Conservation (phyloP, 2,329 filamentous ascomycete species). For the Stachybotrys echinatus region DNA sequence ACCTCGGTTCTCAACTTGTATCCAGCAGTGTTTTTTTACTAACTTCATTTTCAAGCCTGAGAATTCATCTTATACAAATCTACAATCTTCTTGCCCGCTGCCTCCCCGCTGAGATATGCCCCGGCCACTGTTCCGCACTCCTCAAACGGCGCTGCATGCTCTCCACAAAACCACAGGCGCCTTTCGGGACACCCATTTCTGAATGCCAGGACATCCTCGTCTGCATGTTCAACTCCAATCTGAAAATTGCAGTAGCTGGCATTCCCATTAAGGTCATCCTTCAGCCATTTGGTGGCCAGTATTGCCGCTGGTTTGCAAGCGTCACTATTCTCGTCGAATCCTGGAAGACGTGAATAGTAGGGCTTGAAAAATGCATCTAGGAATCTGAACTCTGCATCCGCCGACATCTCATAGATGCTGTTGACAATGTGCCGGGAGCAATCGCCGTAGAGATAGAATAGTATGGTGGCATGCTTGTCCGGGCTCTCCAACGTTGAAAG, state of each 20-base stretch:
- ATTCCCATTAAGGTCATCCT: constrained; percentile 72
- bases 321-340: constrained; percentile 49
- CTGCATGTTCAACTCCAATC: constrained; percentile 63
- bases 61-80: background rate
- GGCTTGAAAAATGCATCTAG: constrained; percentile 59
- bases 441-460: constrained; percentile 75
- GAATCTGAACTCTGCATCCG: constrained; percentile 49
- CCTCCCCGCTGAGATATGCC: constrained; percentile 22
- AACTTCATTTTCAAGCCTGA: no score
- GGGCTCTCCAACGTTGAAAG: constrained; percentile 58
- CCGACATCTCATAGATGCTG: constrained; percentile 33
- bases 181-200: constrained; percentile 57
- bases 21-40: no score
- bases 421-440: constrained; percentile 51
- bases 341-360: constrained; percentile 70
- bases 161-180: constrained; percentile 80
- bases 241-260: constrained; percentile 87
- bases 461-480: constrained; percentile 69
- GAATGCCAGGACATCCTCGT: constrained; percentile 64
- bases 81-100: background rate
- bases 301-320: constrained; percentile 58
- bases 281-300: constrained; percentile 71
- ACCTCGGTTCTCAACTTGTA: no score
- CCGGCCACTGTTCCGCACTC: constrained; percentile 89
- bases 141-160: constrained; percentile 87